These are phyloP conservation scores for Geotrichum europaeum DNA, from an alignment of 1,139 yeast genomes.

Conservation along the genomic window DNA sequence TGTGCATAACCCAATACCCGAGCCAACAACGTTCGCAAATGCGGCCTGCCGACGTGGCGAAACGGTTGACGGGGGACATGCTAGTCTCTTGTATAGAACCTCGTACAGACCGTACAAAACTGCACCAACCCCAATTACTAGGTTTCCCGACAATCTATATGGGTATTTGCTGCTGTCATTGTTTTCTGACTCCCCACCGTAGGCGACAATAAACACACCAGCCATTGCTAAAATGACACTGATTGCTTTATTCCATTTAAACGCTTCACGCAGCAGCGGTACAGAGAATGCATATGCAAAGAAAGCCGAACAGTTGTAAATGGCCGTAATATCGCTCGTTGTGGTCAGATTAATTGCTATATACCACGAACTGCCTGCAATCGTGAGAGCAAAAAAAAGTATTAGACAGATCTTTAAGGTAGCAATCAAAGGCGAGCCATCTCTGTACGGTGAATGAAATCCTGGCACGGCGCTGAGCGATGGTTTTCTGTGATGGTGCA, in stretches of 20 bases:
- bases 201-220: conserved; percentile 78
- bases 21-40: conserved; percentile 52
- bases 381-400: conserved; percentile 54
- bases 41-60: conserved; percentile 53
- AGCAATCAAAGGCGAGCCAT: conserved; percentile 12
- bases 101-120: conserved; percentile 79
- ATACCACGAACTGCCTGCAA: conserved; percentile 85
- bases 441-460: conserved; percentile 23
- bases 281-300: conserved; percentile 83
- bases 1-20: conserved; percentile 57
- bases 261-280: conserved; percentile 58
- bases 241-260: conserved; percentile 57
- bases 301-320: conserved; percentile 84
- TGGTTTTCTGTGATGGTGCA: conserved; percentile 18
- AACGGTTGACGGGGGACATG: conserved; percentile 64
- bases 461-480: conserved; percentile 28
- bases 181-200: conserved; percentile 46
- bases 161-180: conserved; percentile 42
- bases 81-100: conserved; percentile 67
- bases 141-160: conserved; percentile 61
- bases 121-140: conserved; percentile 72
- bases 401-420: conserved; percentile 42
- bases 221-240: conserved; percentile 66
- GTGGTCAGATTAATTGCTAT: conserved; percentile 76
- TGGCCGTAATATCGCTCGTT: conserved; percentile 83